Evolutionary conservation across 805 yeast species (phyloP), one percentile per base, ranked within the genome.

Genomic region (Zygoascus bituminiphila): DNA sequence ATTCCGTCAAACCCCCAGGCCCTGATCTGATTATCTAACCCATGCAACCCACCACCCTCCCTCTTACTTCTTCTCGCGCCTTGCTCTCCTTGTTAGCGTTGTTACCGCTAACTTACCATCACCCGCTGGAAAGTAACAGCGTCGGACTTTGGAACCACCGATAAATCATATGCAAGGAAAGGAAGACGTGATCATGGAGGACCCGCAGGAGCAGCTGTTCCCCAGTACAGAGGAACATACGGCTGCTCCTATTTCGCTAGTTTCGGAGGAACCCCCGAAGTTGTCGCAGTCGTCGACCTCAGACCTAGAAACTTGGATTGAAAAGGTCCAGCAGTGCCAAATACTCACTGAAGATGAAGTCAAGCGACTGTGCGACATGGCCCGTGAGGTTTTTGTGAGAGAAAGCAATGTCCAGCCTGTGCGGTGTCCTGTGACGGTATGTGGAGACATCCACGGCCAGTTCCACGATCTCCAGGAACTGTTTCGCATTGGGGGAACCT

Each of bases 381-480:
- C 63, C 36, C 87, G 84, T 50, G 96, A 88, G 57, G 65, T 88
- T 17, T 68, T 88, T 24, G 77, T 84, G 44, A 78, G 78, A 54
- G 98, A 93, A 64, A 79, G 93, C 20, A 91, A 93, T 63, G 96
- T 91, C 45, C 96, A 91, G 69, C 96, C 96, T 1, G 96, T 91
- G 42, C 80, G 79, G 54, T 91, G 88, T 7, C 98, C 98, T 4
- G 98, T 93, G 31, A 91, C 98, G 17, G 83, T 91, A 15, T 91
- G 96, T 72, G 96, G 97, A 57, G 97, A 88, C 67, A 91, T 88
- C 47, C 97, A 88, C 64, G 97, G 97, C 37, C 97, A 88, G 67
- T 89, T 88, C 65, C 96, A 89, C 64, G 97, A 88, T 71, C 73
- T 88, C 64, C 84, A 88, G 82, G 96, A 88, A 66, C 72, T 88